Evolutionary conservation across 2,329 filamentous ascomycete species (phyloP), one percentile per base, ranked within the genome.

Genomic region (Trichoderma sp.): DNA sequence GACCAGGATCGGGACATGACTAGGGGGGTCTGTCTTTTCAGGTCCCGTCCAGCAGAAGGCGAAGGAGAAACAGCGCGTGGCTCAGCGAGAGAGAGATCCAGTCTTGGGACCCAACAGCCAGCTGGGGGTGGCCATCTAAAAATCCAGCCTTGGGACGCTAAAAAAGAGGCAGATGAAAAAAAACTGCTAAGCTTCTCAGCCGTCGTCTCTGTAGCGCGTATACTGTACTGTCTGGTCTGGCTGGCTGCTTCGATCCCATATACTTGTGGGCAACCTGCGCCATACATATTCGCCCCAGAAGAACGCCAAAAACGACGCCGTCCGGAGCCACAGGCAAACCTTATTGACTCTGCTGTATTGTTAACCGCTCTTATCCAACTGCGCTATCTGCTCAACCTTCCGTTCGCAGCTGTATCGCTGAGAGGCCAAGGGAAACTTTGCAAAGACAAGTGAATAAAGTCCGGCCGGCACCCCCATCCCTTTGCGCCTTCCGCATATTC

Each of bases 81-180:
- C 63, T 63, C 68, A 56, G 65, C 52, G 31, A 59, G 47, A 52
- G 33, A 33, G 63, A 70, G 52, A 47, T 61, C 63, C 58, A 61
- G 68, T 40, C 43, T 49, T 49, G 19, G n/a, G 43, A 63, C 37
- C 47, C 56, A 57, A 47, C 69, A 70, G 63, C 63, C 6, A 59
- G 24, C 55, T 29, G 56, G 61, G 43, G 43, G 43, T 49, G 43
- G 63, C 59, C 65, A 61, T 60, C 59, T 63, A 68, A 67, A 68
- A 62, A 55, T 49, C 68, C 68, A 68, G 68, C 68, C 43, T 62
- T 70, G 63, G 61, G 68, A 56, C 68, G 68, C 68, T 69, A 69
- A 68, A 61, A 43, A 47, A 47, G 37, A 43, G 24, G 19, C 31
- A 64, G 61, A 55, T 21, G 62, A 6, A 35, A 68, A 59, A 56